A percentile compares a stretch with the other conserved stretches of the same genome.
Evolutionary conservation across 495 filamentous ascomycete species (phyloP).

Genomic region (Tuber indicum): DNA sequence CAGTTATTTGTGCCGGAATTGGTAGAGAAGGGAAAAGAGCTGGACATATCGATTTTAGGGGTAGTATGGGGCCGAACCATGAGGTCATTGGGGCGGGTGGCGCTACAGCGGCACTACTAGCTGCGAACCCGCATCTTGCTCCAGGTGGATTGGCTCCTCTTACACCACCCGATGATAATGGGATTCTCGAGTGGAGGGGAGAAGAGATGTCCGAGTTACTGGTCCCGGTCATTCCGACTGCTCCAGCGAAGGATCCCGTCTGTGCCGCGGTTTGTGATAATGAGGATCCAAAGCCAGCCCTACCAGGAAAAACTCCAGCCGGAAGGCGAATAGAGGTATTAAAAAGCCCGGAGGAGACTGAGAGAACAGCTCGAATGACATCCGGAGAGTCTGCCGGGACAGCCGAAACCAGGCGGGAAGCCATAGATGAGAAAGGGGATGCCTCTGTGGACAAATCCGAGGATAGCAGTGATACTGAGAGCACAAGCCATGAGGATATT

Average conservation of each 20-base stretch:
- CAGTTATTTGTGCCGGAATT: slow-evolving; percentile 34
- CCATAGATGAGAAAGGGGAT: slow-evolving; percentile 22
- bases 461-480: slow-evolving; percentile 25
- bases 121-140: slow-evolving; percentile 38
- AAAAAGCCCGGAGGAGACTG: not conserved
- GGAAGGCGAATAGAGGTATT: slow-evolving; percentile 10
- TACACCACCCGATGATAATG: slow-evolving; percentile 43
- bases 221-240: slow-evolving; percentile 15
- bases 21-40: slow-evolving; percentile 30
- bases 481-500: slow-evolving; percentile 19
- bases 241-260: slow-evolving; percentile 23
- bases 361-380: slow-evolving; percentile 4
- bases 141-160: slow-evolving; percentile 40
- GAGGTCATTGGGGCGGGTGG: slow-evolving; percentile 33
- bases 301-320: not conserved
- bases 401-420: slow-evolving; percentile 12
- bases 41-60: slow-evolving; percentile 17
- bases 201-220: slow-evolving; percentile 28
- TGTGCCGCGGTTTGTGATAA: not conserved
- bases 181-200: slow-evolving; percentile 40
- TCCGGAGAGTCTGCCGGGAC: not conserved
- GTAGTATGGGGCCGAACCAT: slow-evolving; percentile 24
- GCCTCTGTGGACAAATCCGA: slow-evolving; percentile 14
- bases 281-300: slow-evolving; percentile 13
- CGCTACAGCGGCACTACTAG: slow-evolving; percentile 37